Percentiles rank a stretch among this genome's conserved stretches.
Evolutionary conservation across 2,329 filamentous ascomycete species (phyloP).

Genomic region (Aureobasidium sp.): DNA sequence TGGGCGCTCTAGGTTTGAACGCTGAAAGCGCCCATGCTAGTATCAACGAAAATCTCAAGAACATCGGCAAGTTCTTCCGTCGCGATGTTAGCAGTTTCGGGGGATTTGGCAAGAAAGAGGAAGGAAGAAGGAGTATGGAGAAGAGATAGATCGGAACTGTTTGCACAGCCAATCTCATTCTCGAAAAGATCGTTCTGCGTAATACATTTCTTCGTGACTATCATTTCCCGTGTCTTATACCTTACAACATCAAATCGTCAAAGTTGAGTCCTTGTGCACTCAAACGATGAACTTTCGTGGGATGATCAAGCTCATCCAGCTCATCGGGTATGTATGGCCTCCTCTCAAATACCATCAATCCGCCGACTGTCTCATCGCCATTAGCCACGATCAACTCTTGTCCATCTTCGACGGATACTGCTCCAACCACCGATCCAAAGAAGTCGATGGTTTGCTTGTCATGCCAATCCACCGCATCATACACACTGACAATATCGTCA

Average conservation of each 20-base stretch:
- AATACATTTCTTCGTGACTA: slow-evolving; percentile 8
- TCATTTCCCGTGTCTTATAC: slow-evolving; percentile 4
- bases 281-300: neutral
- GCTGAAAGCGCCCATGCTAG: slow-evolving; percentile 19
- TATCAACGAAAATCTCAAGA: slow-evolving; percentile 87
- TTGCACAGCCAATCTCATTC: neutral
- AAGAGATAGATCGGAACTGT: neutral
- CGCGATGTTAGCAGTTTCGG: slow-evolving; percentile 70
- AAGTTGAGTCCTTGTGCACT: neutral
- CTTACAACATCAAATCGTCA: slow-evolving; percentile 2
- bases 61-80: slow-evolving; percentile 93
- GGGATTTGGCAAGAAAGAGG: slow-evolving; percentile 51
- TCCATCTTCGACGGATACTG: slow-evolving; percentile 60
- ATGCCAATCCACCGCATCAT: slow-evolving; percentile 56
- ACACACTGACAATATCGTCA: slow-evolving; percentile 64
- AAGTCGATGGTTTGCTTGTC: slow-evolving; percentile 65
- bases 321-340: neutral
- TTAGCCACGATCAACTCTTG: slow-evolving; percentile 62
- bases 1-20: slow-evolving; percentile 22
- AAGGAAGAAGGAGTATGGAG: slow-evolving; percentile 17
- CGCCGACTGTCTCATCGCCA: slow-evolving; percentile 58
- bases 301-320: neutral
- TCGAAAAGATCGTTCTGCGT: neutral
- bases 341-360: slow-evolving; percentile 36
- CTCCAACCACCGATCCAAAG: slow-evolving; percentile 67